These are phyloP conservation scores for Leishmania martiniquensis DNA, from an alignment of 208 protist genomes.

Conservation along the genomic window DNA sequence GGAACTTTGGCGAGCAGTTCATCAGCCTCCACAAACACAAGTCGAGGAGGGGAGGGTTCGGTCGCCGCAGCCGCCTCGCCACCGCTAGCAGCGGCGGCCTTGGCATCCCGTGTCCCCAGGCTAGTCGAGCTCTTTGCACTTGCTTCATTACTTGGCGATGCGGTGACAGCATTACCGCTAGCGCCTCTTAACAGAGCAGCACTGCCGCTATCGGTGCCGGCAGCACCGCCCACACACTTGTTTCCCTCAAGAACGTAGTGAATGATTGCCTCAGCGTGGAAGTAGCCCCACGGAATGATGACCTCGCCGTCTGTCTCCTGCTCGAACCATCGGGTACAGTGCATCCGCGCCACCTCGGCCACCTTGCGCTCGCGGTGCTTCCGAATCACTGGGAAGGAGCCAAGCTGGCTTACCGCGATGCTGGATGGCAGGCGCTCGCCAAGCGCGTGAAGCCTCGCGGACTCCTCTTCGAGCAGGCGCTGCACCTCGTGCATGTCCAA, in stretches of 20 bases:
- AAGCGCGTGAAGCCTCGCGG: constrained; percentile 37
- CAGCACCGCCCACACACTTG: constrained; percentile 2
- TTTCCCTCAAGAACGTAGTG: constrained; percentile 78
- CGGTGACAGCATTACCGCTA: not conserved
- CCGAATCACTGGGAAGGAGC: constrained; percentile 67
- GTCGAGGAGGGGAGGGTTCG: constrained; percentile 8
- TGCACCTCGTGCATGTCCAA: constrained; percentile 85
- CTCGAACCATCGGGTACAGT: constrained; percentile 78
- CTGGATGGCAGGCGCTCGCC: constrained; percentile 48
- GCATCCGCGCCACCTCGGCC: constrained; percentile 55
- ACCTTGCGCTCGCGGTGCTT: constrained; percentile 79
- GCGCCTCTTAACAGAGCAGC: not conserved
- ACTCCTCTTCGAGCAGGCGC: constrained; percentile 65
- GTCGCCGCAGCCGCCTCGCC: not conserved
- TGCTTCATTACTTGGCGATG: not conserved
- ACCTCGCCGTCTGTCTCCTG: constrained; percentile 78
- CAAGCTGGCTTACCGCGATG: constrained; percentile 69
- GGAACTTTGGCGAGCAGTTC: constrained; percentile 69
- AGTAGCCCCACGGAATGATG: constrained; percentile 91
- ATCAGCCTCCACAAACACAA: constrained; percentile 77
- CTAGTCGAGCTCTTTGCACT: not conserved
- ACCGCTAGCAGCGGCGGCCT: not conserved
- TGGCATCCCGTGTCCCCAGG: not conserved
- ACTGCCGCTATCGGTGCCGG: not conserved
- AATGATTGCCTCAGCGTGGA: constrained; percentile 80